Percentiles rank a stretch among this genome's conserved stretches.
phyloP scores from a whole-genome alignment of 192 early-diverging fungal genomes.

The Pecoramyces ruminantium region DNA sequence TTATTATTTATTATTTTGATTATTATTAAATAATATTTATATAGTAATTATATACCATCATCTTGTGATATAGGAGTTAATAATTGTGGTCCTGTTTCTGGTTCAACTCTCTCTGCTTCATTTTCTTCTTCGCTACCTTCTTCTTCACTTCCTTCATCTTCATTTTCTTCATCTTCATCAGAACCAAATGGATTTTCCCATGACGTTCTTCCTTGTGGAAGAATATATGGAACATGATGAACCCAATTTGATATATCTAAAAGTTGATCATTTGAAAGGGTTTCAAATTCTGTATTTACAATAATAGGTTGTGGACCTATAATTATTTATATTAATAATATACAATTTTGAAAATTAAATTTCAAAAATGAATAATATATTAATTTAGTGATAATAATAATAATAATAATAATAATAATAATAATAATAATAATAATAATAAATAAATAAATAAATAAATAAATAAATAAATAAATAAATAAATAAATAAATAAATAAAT shows the following conservation, averaged over 20 bases:
- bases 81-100: slow-evolving; percentile 28
- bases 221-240: slow-evolving; percentile 41
- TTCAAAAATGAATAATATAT: background rate
- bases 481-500: too few relatives aligned
- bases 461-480: too few relatives aligned
- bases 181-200: slow-evolving; percentile 30
- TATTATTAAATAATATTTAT: too few relatives aligned
- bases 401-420: too few relatives aligned
- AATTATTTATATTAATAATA: background rate
- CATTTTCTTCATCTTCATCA: slow-evolving; percentile 11
- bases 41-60: slow-evolving; percentile 14
- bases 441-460: too few relatives aligned
- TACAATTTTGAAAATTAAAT: background rate
- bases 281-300: slow-evolving; percentile 39
- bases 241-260: slow-evolving; percentile 31
- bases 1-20: too few relatives aligned
- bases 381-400: too few relatives aligned
- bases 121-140: slow-evolving; percentile 8
- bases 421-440: too few relatives aligned
- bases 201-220: slow-evolving; percentile 31
- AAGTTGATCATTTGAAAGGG: slow-evolving; percentile 22
- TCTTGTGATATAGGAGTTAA: slow-evolving; percentile 20
- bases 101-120: slow-evolving; percentile 12
- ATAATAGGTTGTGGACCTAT: slow-evolving; percentile 25
- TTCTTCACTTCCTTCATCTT: slow-evolving; percentile 9